Percentiles rank a stretch among this genome's conserved stretches.
Evolutionary conservation across 371 early-diverging fungal species (phyloP).

Genomic region (Synchytrium microbalum): DNA sequence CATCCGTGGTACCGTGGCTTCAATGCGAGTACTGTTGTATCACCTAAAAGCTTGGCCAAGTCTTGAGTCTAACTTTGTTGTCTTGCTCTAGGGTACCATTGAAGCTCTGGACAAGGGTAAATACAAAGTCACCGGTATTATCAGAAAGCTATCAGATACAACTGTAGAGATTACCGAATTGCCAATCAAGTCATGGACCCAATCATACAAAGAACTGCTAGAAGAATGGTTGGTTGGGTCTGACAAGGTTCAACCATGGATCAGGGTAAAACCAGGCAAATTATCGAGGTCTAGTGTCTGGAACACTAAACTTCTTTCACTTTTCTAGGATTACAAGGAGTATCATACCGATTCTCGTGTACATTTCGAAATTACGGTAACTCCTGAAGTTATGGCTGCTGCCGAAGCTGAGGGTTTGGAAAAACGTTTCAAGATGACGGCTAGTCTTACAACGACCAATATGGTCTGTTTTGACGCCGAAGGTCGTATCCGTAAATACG

Average conservation of each 20-base stretch:
- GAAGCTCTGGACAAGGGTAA: slow-evolving; percentile 44
- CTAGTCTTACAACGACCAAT: slow-evolving; percentile 72
- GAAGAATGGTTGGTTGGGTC: slow-evolving; percentile 60
- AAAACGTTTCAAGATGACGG: slow-evolving; percentile 76
- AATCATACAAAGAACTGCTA: slow-evolving; percentile 85
- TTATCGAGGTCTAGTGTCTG: neutral
- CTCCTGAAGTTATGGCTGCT: slow-evolving; percentile 56
- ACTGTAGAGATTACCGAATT: slow-evolving; percentile 89
- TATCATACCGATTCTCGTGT: slow-evolving; percentile 78
- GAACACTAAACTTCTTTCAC: neutral
- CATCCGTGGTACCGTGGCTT: slow-evolving; percentile 97
- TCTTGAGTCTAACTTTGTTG: too few species aligned
- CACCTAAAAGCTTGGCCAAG: too few species aligned
- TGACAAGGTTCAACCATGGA: slow-evolving; percentile 50
- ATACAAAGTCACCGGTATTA: slow-evolving; percentile 69
- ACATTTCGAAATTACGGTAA: slow-evolving; percentile 74
- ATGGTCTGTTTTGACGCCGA: slow-evolving; percentile 96
- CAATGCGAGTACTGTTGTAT: slow-evolving; percentile 34
- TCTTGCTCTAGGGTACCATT: slow-evolving; percentile 48
- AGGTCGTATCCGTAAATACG: slow-evolving; percentile 85
- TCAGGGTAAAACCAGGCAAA: slow-evolving; percentile 34
- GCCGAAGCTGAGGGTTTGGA: slow-evolving; percentile 71
- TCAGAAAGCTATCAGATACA: slow-evolving; percentile 61
- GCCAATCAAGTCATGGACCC: slow-evolving; percentile 94
- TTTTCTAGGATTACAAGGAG: slow-evolving; percentile 57